Base-by-base conservation (phyloP, 1,284 basidiomycete genomes). In the Rhodotorula sp. region DNA sequence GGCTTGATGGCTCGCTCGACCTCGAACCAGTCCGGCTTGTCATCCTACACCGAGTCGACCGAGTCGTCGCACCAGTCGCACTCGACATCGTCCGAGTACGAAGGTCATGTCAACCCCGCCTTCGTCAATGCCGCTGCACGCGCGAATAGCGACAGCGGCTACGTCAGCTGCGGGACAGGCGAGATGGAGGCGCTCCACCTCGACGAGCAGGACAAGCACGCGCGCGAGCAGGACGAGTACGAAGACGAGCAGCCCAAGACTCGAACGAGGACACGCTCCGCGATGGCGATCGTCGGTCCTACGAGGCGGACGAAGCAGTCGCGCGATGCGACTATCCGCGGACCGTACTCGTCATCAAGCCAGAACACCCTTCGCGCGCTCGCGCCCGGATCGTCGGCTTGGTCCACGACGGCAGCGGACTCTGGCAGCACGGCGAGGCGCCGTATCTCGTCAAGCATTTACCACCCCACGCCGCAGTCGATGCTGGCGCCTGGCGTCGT, bases 381-480 rank as follows among this genome's bases (percentile, higher is more conserved):
- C 40, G 16, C 40, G 40, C 9, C 20, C 37, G n/a, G 15, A 1
- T 26, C 48, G 22, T 47, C 31, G 44, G 16, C 52, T 52, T 11
- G 28, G 30, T 30, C 30, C 15, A 20, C 30, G 16, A 51, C 37
- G 57, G 15, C 52, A 51, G 40, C 55, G 24, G 3, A 26, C 1
- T 15, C 24, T 2, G 55, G 24, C 55, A 44, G 40, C 40, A 57
- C 15, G 3, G 37, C 37, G 18, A 30, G 37, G 24, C 40, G 40
- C 40, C 40, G 40, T 18, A 44, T 44, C 40, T 44, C 40, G 40
- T 44, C 40, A 4, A 44, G 15, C 16, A 26, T 73, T n/a, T 73
- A 55, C 60, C 69, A 68, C 62, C 72, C 72, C 2, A 34, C 64
- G 28, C 67, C 69, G 26, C 64, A 64, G 50, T 59, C 72, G 2